Percentiles rank a stretch among this genome's conserved stretches.
Evolutionary conservation across 2,329 filamentous ascomycete species (phyloP).

Genomic region (Dactylellina leptospora): DNA sequence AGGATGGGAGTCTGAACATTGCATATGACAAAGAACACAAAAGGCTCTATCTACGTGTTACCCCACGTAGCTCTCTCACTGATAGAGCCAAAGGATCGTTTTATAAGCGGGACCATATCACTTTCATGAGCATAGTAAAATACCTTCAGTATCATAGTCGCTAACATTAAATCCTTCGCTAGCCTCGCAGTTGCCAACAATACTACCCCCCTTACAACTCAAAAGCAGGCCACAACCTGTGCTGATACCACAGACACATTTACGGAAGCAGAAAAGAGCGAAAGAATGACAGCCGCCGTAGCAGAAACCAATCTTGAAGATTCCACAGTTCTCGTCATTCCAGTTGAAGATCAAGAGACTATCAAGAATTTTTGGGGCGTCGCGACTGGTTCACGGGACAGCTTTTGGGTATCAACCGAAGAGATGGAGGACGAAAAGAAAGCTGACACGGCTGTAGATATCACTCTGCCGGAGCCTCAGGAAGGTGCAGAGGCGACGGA

Average conservation of each 20-base stretch:
- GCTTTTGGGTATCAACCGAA: conserved; percentile 17
- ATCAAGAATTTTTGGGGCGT: conserved; percentile 32
- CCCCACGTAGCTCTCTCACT: neutral
- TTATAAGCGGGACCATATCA: neutral
- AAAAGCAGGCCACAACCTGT: conserved; percentile 11
- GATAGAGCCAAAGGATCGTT: neutral
- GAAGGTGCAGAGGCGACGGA: conserved; percentile 5
- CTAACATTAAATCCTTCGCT: conserved; percentile 38
- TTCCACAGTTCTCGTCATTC: conserved; percentile 29
- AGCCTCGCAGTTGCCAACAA: conserved; percentile 23
- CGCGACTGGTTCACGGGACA: too few relatives aligned
- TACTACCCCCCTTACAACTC: conserved; percentile 24
- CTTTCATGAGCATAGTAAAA: neutral
- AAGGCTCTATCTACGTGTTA: conserved; percentile 2
- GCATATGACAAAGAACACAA: conserved; percentile 30
- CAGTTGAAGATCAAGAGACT: conserved; percentile 31
- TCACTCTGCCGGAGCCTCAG: conserved; percentile 29
- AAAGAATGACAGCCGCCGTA: conserved; percentile 10
- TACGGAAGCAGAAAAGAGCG: neutral
- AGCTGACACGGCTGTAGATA: conserved; percentile 22
- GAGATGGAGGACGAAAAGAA: conserved; percentile 26
- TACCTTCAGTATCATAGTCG: neutral
- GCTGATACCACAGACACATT: conserved; percentile 3
- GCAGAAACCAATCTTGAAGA: conserved; percentile 19
- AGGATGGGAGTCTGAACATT: conserved; percentile 18